Conservation (phyloP, 148 eudicot species). For the Oxyria digyna region DNA sequence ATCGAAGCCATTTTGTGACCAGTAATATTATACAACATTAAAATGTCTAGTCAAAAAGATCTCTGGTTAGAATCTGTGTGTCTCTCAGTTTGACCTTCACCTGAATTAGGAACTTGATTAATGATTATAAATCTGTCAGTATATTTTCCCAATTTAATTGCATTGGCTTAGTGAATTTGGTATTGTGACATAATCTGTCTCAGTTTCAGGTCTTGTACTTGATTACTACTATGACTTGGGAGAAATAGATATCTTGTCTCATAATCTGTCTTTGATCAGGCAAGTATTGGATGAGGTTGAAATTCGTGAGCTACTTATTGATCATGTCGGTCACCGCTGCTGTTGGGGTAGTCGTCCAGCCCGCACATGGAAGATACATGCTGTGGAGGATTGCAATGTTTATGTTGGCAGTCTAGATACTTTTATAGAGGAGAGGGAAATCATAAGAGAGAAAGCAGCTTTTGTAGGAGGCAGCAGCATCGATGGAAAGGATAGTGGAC, state of each 20-base stretch:
- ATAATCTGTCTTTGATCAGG: constrained; percentile 22
- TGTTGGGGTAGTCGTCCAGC: constrained; percentile 99
- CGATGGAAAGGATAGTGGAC: constrained; percentile 53
- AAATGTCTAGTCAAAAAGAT: background rate
- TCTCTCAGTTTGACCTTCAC: background rate
- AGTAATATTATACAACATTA: background rate
- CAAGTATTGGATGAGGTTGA: constrained; percentile 85
- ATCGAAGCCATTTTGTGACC: background rate
- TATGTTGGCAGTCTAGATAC: constrained; percentile 91
- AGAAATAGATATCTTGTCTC: background rate
- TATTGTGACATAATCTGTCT: background rate
- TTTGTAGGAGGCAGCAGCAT: constrained; percentile 40
- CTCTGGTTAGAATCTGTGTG: background rate
- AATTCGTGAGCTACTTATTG: constrained; percentile 82
- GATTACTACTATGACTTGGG: background rate
- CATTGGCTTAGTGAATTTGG: background rate
- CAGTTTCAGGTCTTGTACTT: background rate
- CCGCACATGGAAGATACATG: constrained; percentile 73
- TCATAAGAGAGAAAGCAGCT: constrained; percentile 45
- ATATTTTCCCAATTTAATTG: background rate
- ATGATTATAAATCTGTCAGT: background rate
- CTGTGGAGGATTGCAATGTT: constrained; percentile 95
- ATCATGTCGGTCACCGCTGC: constrained; percentile 93
- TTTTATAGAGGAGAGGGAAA: constrained; percentile 81
- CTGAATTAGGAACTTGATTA: background rate